Base-by-base conservation (phyloP, 495 filamentous ascomycete species). In the Hypoxylon crocopeplum region DNA sequence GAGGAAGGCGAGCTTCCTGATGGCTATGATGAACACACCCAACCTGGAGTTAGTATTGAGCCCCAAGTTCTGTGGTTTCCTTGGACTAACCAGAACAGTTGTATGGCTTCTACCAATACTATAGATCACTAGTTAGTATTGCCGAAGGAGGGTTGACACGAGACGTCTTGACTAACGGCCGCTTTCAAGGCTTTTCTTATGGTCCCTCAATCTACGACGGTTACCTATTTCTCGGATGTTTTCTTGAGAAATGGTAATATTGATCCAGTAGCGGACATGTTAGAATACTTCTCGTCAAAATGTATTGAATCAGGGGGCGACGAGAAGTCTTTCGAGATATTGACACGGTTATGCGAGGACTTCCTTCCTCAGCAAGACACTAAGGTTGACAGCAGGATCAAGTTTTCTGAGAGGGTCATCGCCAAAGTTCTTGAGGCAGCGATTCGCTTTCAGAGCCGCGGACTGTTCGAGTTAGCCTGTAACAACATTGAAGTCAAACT, bases 101-200 rank as follows among this genome's bases (percentile, higher is more conserved):
- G 17, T 19, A 29, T 45, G 4, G 6, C 11, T 29, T 58, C 5
- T 27, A 21, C 2, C 55, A 29, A 21, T 36, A 42, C 20, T 48
- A 58, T 38, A 36, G 46, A 12, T 58, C 46, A 50, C 22, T 24
- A 30, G 55, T 58, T 12, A 58, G 55, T 51, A 19, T 8, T 1
- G 1, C 25, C 24, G 0, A 19, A 16, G 15, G 21, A 25, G 7
- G 12, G 20, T 4, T 36, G 3, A 6, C 16, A 29, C 17, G 5
- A 3, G 36, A 37, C n/a, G 15, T 24, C 34, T 16, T 34, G 11
- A 39, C 46, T 57, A 34, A 50, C 15, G 4, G 22, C 16, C n/a
- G n/a, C n/a, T 7, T 16, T 0, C 40, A 59, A 59, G 55, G 55
- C 55, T 34, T 16, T 59, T 12, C 8, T 51, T n/a, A 33, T 59